A percentile compares a stretch with the other conserved stretches of the same genome.
These are phyloP conservation scores for Aspergillus sclerotiicarbonarius DNA, from an alignment of 495 filamentous ascomycete species.

Conservation along the genomic window DNA sequence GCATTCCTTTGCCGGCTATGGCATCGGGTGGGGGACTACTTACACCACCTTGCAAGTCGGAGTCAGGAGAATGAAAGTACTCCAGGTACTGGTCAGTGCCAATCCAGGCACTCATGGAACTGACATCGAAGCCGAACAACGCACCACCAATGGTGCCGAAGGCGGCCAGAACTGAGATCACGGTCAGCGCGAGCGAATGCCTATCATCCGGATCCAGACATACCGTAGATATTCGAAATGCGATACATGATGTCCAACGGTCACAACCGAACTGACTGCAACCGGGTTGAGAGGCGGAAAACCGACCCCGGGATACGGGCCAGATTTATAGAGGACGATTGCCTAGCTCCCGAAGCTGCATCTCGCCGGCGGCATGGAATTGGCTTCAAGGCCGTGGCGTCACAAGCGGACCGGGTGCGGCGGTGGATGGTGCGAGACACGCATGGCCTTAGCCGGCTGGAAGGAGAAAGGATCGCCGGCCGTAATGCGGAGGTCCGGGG, in stretches of 20 bases:
- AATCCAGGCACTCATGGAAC: slow-evolving; percentile 71
- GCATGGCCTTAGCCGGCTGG: neutral
- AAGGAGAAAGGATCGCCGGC: neutral
- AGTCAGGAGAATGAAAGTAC: slow-evolving; percentile 65
- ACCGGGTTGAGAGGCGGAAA: slow-evolving; percentile 1
- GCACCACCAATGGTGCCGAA: slow-evolving; percentile 52
- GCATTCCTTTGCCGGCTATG: neutral
- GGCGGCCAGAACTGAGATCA: slow-evolving; percentile 37
- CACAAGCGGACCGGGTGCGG: neutral
- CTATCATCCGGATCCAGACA: neutral
- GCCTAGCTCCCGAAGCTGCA: neutral
- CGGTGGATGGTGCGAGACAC: slow-evolving; percentile 4
- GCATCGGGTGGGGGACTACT: slow-evolving; percentile 1
- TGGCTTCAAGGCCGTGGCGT: neutral
- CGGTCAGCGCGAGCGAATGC: neutral
- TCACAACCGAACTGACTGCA: neutral
- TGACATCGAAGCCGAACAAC: slow-evolving; percentile 46
- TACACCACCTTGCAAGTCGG: slow-evolving; percentile 58
- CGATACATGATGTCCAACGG: slow-evolving; percentile 34
- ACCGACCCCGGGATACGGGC: neutral
- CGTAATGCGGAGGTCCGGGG: slow-evolving; percentile 7
- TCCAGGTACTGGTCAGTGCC: slow-evolving; percentile 64
- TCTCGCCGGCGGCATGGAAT: neutral
- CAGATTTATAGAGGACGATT: neutral
- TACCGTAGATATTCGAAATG: slow-evolving; percentile 48